Conservation (phyloP, 2,329 filamentous ascomycete species). For the Botryotinia convoluta region DNA sequence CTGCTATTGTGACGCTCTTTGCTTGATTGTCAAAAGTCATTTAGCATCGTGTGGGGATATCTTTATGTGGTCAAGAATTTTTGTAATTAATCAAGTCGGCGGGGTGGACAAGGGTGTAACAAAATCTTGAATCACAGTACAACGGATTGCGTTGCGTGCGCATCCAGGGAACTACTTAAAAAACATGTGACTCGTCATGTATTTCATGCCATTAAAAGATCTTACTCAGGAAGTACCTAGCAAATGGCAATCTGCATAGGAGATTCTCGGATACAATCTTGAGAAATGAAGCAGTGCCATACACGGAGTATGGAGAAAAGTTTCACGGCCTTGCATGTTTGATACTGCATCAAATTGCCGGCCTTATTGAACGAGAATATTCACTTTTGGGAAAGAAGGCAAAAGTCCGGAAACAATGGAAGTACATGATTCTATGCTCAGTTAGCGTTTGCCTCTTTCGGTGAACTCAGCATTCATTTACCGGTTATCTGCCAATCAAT, state of each 20-base stretch:
- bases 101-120: neutral
- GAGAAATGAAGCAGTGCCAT: neutral
- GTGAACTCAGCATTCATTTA: neutral
- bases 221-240: neutral
- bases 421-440: neutral
- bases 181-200: neutral
- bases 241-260: neutral
- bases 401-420: neutral
- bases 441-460: conserved; percentile 6
- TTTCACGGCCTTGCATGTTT: neutral
- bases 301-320: neutral
- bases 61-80: neutral
- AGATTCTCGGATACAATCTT: neutral
- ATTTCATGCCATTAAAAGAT: neutral
- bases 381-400: neutral
- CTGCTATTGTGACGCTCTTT: neutral
- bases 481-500: neutral
- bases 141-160: neutral
- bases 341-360: neutral
- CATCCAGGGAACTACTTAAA: neutral
- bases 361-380: neutral
- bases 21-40: neutral
- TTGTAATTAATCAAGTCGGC: neutral
- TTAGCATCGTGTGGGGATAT: neutral
- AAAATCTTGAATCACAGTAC: neutral